phyloP scores from a whole-genome alignment of 768 basidiomycete species.

The Cystofilobasidium ferigula region DNA sequence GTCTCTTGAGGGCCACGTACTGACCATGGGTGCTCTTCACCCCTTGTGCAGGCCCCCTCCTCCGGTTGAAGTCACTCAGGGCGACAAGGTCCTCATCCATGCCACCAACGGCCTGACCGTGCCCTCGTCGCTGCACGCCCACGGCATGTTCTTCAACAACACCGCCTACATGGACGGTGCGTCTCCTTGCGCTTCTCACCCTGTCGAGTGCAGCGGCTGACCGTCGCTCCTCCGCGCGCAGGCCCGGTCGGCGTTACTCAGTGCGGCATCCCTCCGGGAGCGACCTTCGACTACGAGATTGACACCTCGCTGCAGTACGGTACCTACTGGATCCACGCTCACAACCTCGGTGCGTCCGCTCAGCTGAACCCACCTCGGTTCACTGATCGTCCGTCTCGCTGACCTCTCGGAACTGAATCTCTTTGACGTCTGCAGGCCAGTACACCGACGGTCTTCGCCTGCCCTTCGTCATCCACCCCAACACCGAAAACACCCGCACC shows the following conservation, averaged over 20 bases:
- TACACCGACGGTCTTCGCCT: constrained; percentile 89
- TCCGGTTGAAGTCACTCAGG: constrained; percentile 57
- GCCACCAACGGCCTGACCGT: constrained; percentile 57
- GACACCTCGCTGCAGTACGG: constrained; percentile 34
- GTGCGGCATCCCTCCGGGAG: constrained; percentile 53
- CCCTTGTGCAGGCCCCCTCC: constrained; percentile 53
- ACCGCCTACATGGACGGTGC: constrained; percentile 76
- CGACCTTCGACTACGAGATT: constrained; percentile 61
- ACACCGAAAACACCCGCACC: constrained; percentile 39
- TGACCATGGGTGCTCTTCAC: background rate
- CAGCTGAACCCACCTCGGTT: no score
- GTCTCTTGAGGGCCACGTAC: background rate
- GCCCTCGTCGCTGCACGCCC: constrained; percentile 70
- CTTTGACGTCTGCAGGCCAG: constrained; percentile 46
- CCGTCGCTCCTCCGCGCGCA: background rate
- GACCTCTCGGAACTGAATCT: background rate
- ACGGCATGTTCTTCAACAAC: constrained; percentile 89
- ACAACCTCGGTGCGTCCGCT: constrained; percentile 41
- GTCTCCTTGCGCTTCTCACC: background rate
- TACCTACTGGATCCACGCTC: constrained; percentile 40
- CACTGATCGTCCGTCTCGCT: background rate
- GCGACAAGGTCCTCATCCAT: constrained; percentile 67
- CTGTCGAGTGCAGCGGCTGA: background rate
- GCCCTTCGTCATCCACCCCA: constrained; percentile 60
- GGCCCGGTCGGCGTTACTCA: constrained; percentile 1